phyloP scores from a whole-genome alignment of 1,284 basidiomycete species.

The Ceratobasidium sp. region DNA sequence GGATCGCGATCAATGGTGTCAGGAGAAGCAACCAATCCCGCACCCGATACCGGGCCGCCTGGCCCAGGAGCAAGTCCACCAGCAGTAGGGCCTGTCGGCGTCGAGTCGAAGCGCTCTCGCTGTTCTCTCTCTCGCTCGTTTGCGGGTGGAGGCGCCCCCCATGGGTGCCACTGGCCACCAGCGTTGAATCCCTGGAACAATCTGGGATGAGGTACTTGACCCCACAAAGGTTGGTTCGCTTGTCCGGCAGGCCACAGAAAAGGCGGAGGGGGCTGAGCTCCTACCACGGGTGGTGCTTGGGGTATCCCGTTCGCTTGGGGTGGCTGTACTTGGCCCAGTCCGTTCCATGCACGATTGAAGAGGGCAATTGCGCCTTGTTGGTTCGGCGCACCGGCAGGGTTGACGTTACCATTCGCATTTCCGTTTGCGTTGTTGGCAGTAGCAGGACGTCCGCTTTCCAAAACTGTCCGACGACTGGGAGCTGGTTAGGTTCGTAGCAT shows the following conservation, averaged over 20 bases:
- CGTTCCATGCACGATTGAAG: constrained; percentile 32
- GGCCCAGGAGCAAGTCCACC: background rate
- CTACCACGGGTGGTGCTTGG: constrained; percentile 45
- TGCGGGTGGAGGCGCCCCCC: constrained; percentile 41
- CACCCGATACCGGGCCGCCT: background rate
- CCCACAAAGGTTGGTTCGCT: constrained; percentile 12
- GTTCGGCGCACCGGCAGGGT: constrained; percentile 45
- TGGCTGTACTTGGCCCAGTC: constrained; percentile 24
- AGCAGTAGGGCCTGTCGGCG: constrained; percentile 1
- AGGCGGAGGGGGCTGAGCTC: constrained; percentile 48
- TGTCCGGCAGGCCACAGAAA: constrained; percentile 33
- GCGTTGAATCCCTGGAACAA: constrained; percentile 48
- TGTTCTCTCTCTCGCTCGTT: constrained; percentile 27
- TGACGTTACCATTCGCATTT: constrained; percentile 51
- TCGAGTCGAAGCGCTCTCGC: constrained; percentile 6
- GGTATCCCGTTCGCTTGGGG: constrained; percentile 40
- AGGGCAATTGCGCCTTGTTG: constrained; percentile 34
- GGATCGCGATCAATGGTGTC: constrained; percentile 9
- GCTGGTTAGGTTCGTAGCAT: constrained; percentile 44
- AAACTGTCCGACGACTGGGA: constrained; percentile 82
- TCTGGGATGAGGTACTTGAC: constrained; percentile 29
- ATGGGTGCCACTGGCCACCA: constrained; percentile 47
- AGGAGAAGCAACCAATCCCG: constrained; percentile 23
- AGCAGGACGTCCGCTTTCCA: constrained; percentile 62
- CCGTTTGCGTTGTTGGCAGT: constrained; percentile 55